phyloP scores from a whole-genome alignment of 306 rosid species.

The Leucaena leucocephala region DNA sequence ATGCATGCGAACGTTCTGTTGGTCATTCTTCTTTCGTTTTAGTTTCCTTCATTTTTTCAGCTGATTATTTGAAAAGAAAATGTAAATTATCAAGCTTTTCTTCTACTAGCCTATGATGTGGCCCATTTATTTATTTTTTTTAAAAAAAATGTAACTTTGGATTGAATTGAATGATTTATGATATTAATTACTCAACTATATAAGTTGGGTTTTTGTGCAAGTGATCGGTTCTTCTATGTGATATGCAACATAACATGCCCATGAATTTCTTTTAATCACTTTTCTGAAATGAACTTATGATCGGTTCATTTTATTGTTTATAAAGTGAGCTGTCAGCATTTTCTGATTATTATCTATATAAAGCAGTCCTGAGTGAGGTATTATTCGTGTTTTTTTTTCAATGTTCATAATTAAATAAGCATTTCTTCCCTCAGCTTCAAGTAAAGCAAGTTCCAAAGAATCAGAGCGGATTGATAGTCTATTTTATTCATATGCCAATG shows the following conservation, averaged over 20 bases:
- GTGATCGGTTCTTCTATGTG: neutral
- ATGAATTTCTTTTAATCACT: neutral
- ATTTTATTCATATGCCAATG: conserved; percentile 75
- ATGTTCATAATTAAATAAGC: conserved; percentile 22
- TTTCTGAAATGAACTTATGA: neutral
- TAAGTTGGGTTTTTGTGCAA: conserved; percentile 1
- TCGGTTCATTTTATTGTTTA: neutral
- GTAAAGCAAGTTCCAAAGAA: conserved; percentile 87
- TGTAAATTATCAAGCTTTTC: neutral
- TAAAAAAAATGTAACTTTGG: neutral
- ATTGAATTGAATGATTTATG: neutral
- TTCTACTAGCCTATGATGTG: neutral
- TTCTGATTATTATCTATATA: conserved; percentile 20
- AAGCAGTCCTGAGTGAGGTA: conserved; percentile 5
- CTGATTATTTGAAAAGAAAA: neutral
- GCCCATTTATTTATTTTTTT: neutral
- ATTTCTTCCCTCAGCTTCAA: conserved; percentile 62
- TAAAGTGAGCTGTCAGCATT: conserved; percentile 21
- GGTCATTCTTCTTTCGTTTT: neutral
- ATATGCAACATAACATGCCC: neutral
- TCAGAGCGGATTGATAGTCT: conserved; percentile 77
- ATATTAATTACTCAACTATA: neutral
- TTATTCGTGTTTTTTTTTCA: neutral
- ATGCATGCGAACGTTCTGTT: neutral
- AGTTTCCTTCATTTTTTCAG: neutral